Conservation (phyloP, 2,329 filamentous ascomycete genomes). For the Phialophora macrospora region DNA sequence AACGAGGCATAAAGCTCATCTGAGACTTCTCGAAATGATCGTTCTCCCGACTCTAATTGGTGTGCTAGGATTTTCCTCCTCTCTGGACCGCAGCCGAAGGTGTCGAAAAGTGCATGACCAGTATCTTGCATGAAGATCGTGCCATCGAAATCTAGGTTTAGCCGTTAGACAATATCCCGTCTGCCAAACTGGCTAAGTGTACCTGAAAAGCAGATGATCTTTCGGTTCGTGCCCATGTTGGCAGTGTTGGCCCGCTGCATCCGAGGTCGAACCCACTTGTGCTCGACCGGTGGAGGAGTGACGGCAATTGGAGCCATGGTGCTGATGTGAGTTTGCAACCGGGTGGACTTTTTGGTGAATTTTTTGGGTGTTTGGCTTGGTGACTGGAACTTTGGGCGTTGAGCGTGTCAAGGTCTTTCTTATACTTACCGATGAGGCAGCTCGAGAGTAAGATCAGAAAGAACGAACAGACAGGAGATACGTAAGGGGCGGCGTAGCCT, state of each 20-base stretch:
- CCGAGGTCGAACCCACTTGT: conserved; percentile 31
- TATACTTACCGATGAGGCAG: conserved; percentile 6
- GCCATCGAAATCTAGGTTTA: conserved; percentile 66
- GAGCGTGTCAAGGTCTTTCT: neutral
- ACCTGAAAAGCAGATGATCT: conserved; percentile 55
- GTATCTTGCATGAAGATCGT: conserved; percentile 75
- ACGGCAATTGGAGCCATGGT: conserved; percentile 39
- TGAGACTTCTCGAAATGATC: conserved; percentile 71
- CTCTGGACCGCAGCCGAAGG: conserved; percentile 65
- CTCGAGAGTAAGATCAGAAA: conserved; percentile 2
- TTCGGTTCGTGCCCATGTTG: conserved; percentile 45
- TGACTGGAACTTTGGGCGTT: neutral
- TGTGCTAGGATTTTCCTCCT: conserved; percentile 63
- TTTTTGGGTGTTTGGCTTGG: neutral
- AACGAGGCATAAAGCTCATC: conserved; percentile 74
- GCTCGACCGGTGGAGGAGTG: conserved; percentile 34
- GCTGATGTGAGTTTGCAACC: conserved; percentile 2
- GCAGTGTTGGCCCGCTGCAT: conserved; percentile 36
- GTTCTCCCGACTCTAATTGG: conserved; percentile 68
- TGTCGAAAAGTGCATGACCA: conserved; percentile 71
- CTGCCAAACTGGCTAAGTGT: conserved; percentile 27
- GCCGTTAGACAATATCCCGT: conserved; percentile 24
- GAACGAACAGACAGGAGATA: conserved; percentile 15
- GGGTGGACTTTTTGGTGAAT: neutral
- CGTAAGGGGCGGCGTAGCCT: conserved; percentile 30